Conservation (phyloP, 352 stramenopile species). For the Phytopythium vexans region DNA sequence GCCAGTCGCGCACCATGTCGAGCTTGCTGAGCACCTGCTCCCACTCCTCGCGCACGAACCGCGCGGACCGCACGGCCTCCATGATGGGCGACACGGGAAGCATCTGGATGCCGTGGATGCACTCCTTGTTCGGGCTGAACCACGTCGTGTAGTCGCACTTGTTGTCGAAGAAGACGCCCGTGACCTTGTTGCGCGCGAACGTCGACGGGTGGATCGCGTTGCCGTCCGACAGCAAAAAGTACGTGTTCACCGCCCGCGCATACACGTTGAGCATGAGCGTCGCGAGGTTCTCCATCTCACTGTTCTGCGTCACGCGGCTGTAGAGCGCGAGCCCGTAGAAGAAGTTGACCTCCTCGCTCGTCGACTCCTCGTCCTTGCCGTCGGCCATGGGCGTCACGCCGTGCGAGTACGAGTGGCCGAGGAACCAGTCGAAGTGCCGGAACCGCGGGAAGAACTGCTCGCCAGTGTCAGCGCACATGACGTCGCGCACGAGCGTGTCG, state of each 20-base stretch:
- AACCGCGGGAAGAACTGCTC: constrained; percentile 56
- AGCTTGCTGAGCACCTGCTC: constrained; percentile 49
- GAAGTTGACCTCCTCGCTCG: constrained; percentile 70
- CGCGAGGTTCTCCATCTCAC: constrained; percentile 25
- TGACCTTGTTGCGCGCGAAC: constrained; percentile 70
- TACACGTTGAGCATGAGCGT: constrained; percentile 64
- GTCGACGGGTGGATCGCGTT: constrained; percentile 39
- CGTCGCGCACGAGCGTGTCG: constrained; percentile 54
- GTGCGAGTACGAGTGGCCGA: constrained; percentile 67
- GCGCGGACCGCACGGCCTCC: constrained; percentile 26
- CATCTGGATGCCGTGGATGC: constrained; percentile 81
- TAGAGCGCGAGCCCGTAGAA: constrained; percentile 60
- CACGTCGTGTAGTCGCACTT: constrained; percentile 74
- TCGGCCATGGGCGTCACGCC: constrained; percentile 67
- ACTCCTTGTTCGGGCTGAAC: constrained; percentile 72
- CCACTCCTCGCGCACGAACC: constrained; percentile 64
- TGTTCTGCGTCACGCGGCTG: constrained; percentile 42
- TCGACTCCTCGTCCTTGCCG: constrained; percentile 71
- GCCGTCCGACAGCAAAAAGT: constrained; percentile 52
- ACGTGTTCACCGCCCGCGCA: constrained; percentile 54
- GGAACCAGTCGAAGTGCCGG: constrained; percentile 61
- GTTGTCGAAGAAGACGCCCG: constrained; percentile 73
- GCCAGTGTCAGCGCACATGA: constrained; percentile 25
- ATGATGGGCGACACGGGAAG: constrained; percentile 57
- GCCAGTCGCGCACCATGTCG: constrained; percentile 49